Percentiles rank a stretch among this genome's conserved stretches.
These are phyloP conservation scores for Boletus vinaceobasis DNA, from an alignment of 768 basidiomycete genomes.

Conservation along the genomic window DNA sequence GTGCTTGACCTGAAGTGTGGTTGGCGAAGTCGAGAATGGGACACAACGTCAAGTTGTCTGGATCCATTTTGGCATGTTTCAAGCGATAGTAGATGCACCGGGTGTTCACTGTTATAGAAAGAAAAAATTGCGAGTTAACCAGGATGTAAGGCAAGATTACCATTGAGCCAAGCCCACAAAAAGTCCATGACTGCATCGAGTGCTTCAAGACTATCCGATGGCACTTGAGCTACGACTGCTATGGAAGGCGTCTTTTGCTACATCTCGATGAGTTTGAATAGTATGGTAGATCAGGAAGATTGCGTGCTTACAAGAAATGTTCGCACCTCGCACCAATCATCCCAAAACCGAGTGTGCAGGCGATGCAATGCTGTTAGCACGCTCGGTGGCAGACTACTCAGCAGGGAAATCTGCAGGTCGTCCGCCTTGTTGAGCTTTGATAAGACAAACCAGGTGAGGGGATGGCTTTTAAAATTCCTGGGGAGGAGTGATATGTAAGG, in stretches of 20 bases:
- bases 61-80: conserved; percentile 44
- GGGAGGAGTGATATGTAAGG: conserved; percentile 84
- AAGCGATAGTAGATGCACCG: conserved; percentile 78
- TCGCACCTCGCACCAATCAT: conserved; percentile 56
- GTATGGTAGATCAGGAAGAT: neutral
- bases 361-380: conserved; percentile 39
- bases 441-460: conserved; percentile 67
- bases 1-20: conserved; percentile 47
- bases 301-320: conserved; percentile 49
- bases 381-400: conserved; percentile 48
- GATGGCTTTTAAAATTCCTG: conserved; percentile 68
- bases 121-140: conserved; percentile 1
- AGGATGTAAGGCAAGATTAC: conserved; percentile 36
- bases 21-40: conserved; percentile 93
- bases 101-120: conserved; percentile 69
- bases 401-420: conserved; percentile 27
- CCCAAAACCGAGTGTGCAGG: conserved; percentile 46
- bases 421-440: conserved; percentile 17
- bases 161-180: conserved; percentile 92
- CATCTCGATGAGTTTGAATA: neutral
- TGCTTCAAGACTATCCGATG: conserved; percentile 1
- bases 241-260: conserved; percentile 8
- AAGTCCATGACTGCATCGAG: conserved; percentile 39
- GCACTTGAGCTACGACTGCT: neutral
- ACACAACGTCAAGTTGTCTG: conserved; percentile 81